Evolutionary conservation across 2,329 filamentous ascomycete genomes (phyloP), one percentile per base, ranked within the genome.

Genomic region (Stemphylium lycopersici): DNA sequence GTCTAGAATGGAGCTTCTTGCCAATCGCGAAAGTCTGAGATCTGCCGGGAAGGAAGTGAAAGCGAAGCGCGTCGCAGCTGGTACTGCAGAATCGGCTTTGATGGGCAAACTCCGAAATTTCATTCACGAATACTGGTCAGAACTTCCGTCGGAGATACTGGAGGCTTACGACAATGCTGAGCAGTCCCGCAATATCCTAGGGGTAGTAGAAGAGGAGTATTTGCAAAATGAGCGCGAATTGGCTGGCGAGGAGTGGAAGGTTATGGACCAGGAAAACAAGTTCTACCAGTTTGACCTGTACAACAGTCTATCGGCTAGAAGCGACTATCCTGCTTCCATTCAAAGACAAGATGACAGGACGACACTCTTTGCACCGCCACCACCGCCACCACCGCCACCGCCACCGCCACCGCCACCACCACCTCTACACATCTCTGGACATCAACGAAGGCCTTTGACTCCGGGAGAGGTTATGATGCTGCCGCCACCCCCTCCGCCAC

Each of bases 251-350:
- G 67, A 68, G 41, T 68, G 65, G 65, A 40, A 3, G 7, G 66
- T 61, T 36, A 50, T 58, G 45, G 57, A 61, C 2, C 52, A 55
- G 16, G 67, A 69, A 29, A 54, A 47, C 8, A 47, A 52, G 7
- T 59, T 68, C 8, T 69, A 68, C 16, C 63, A 66, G 18, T 58
- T 55, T 33, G 58, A 62, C 13, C 15, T 64, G 6, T 37, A 39
- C 4, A 32, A 47, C 44, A 15, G 36, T 51, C 2, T 58, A 40
- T 26, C 10, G 6, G 26, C 31, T n/a, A 26, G 7, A n/a, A 37
- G 11, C 16, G n/a, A 15, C 2, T 6, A 10, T 11, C 8, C 8
- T 24, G 8, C 20, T 2, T 0, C 13, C 16, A 13, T 16, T n/a
- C 6, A 10, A 7, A 10, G 0, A 2, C 26, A 34, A 13, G n/a